These are phyloP conservation scores for Penicillium sp. DNA, from an alignment of 2,329 filamentous ascomycete species.

Conservation along the genomic window DNA sequence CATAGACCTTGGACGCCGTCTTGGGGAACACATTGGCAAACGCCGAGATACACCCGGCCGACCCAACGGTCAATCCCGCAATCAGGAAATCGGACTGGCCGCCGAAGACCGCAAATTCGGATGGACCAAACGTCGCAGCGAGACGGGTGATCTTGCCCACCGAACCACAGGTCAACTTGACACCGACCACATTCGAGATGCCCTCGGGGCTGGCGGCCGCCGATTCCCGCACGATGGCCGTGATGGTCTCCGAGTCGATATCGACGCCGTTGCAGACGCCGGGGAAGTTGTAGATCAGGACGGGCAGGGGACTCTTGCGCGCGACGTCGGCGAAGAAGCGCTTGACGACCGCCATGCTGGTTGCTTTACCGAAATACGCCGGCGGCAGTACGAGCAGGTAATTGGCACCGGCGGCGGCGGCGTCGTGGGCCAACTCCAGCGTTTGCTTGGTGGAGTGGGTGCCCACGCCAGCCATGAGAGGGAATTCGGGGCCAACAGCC, in stretches of 20 bases:
- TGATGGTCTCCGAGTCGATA: constrained; percentile 62
- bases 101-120: constrained; percentile 65
- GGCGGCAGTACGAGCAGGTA: constrained; percentile 61
- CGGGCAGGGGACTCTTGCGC: constrained; percentile 51
- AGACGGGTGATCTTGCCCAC: constrained; percentile 61
- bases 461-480: constrained; percentile 62
- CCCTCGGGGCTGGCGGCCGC: constrained; percentile 28
- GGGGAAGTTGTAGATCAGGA: constrained; percentile 68
- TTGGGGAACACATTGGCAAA: constrained; percentile 59
- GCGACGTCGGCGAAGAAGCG: constrained; percentile 60
- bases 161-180: constrained; percentile 64
- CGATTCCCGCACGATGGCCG: constrained; percentile 51
- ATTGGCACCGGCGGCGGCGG: constrained; percentile 59
- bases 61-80: constrained; percentile 53
- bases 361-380: constrained; percentile 63
- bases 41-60: constrained; percentile 55
- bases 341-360: constrained; percentile 55
- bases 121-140: constrained; percentile 51
- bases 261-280: constrained; percentile 67
- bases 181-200: constrained; percentile 57
- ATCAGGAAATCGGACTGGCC: constrained; percentile 71
- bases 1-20: constrained; percentile 57
- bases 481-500: constrained; percentile 54
- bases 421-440: constrained; percentile 59
- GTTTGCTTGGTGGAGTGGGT: constrained; percentile 64